Evolutionary conservation across 805 yeast species (phyloP).

Genomic region (Zygoascus bituminiphila): DNA sequence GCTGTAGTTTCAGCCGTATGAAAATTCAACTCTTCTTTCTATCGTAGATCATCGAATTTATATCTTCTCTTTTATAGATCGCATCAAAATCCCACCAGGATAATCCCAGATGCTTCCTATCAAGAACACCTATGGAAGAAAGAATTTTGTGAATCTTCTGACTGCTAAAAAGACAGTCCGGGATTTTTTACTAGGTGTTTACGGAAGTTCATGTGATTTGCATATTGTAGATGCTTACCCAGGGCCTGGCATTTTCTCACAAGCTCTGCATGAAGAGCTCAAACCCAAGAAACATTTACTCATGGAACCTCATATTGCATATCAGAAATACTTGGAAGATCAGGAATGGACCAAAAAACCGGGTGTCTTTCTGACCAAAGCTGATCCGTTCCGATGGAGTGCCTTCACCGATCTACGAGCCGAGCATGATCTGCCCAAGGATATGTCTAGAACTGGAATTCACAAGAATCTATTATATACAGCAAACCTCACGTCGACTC

Average conservation of each 20-base stretch:
- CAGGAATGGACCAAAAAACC: conserved; percentile 7
- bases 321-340: conserved; percentile 17
- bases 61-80: too few relatives aligned
- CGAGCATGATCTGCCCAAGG: conserved; percentile 38
- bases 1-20: background rate
- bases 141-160: conserved; percentile 22
- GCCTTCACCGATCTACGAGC: conserved; percentile 42
- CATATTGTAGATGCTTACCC: conserved; percentile 30
- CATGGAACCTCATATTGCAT: conserved; percentile 43
- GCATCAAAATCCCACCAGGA: too few relatives aligned
- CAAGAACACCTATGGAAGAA: conserved; percentile 18
- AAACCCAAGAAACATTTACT: conserved; percentile 58
- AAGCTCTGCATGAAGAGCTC: conserved; percentile 50
- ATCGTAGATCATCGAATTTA: background rate
- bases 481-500: conserved; percentile 48
- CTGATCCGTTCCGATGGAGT: conserved; percentile 63
- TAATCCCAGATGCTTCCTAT: background rate
- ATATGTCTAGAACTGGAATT: conserved; percentile 31
- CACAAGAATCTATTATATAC: conserved; percentile 49
- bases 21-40: background rate
- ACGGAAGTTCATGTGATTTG: conserved; percentile 18
- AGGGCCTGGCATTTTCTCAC: conserved; percentile 52
- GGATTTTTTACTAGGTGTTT: conserved; percentile 32
- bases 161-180: conserved; percentile 34
- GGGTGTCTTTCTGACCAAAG: conserved; percentile 22